Percentiles rank a stretch among this genome's conserved stretches.
phyloP scores from a whole-genome alignment of 495 filamentous ascomycete species.

The Penicillium goetzii region DNA sequence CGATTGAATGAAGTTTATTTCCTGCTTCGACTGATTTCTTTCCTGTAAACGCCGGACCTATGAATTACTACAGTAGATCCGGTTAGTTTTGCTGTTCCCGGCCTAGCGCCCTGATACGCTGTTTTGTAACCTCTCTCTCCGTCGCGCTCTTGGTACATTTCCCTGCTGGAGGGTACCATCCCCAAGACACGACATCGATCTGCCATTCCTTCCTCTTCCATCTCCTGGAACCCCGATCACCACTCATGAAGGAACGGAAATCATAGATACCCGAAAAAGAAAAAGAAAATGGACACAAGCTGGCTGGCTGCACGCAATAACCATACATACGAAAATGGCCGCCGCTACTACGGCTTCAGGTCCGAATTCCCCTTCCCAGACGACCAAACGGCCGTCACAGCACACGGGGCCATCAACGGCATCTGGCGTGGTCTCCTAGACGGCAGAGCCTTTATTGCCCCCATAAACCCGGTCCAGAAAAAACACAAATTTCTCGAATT shows the following conservation, averaged over 20 bases:
- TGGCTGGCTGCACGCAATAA: neutral
- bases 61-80: too few relatives aligned
- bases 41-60: too few relatives aligned
- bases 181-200: too few relatives aligned
- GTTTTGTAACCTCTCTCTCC: too few relatives aligned
- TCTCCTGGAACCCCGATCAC: neutral
- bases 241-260: neutral
- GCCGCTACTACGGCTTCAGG: constrained; percentile 2
- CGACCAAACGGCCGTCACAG: neutral
- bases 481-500: constrained; percentile 5
- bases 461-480: neutral
- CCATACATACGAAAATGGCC: constrained; percentile 3
- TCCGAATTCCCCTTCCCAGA: neutral
- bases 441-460: neutral
- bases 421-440: neutral
- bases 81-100: too few relatives aligned
- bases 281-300: neutral
- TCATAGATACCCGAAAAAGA: neutral
- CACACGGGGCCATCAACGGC: neutral
- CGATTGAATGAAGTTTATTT: too few relatives aligned
- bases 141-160: too few relatives aligned
- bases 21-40: too few relatives aligned
- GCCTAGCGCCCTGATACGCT: too few relatives aligned
- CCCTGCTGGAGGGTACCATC: too few relatives aligned
- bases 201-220: neutral